These are phyloP conservation scores for Serendipita vermifera DNA, from an alignment of 768 basidiomycete genomes.

Conservation along the genomic window DNA sequence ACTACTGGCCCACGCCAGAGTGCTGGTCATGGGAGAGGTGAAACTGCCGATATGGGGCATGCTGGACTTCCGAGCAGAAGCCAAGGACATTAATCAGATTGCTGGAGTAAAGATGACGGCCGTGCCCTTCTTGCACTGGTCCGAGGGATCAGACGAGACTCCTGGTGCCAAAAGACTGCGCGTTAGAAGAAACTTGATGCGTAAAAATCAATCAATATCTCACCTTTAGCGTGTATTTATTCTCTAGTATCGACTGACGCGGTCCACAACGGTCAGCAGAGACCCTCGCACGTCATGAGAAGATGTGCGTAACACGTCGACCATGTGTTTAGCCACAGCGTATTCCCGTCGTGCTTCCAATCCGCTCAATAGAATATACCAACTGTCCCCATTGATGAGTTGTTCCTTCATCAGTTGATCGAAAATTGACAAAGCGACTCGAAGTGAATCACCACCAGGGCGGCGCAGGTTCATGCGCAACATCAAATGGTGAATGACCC, in stretches of 20 bases:
- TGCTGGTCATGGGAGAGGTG: slow-evolving; percentile 72
- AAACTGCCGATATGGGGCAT: slow-evolving; percentile 81
- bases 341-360: slow-evolving; percentile 45
- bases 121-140: slow-evolving; percentile 71
- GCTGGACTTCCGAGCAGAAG: slow-evolving; percentile 50
- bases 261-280: no score
- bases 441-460: slow-evolving; percentile 35
- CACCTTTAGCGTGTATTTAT: no score
- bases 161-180: slow-evolving; percentile 58
- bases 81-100: slow-evolving; percentile 20
- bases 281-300: no score
- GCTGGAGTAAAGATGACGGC: slow-evolving; percentile 41
- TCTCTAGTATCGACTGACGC: no score
- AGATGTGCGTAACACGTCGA: no score
- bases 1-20: slow-evolving; percentile 29
- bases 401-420: slow-evolving; percentile 44
- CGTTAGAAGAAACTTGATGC: slow-evolving; percentile 78
- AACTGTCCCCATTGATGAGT: slow-evolving; percentile 48
- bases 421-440: slow-evolving; percentile 45
- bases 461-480: slow-evolving; percentile 52
- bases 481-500: slow-evolving; percentile 64
- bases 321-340: slow-evolving; percentile 45
- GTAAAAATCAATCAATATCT: slow-evolving; percentile 64
- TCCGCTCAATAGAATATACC: slow-evolving; percentile 62
- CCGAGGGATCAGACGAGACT: slow-evolving; percentile 43